These are phyloP conservation scores for Mycoemilia scoparia DNA, from an alignment of 192 early-diverging fungal species.

Conservation along the genomic window DNA sequence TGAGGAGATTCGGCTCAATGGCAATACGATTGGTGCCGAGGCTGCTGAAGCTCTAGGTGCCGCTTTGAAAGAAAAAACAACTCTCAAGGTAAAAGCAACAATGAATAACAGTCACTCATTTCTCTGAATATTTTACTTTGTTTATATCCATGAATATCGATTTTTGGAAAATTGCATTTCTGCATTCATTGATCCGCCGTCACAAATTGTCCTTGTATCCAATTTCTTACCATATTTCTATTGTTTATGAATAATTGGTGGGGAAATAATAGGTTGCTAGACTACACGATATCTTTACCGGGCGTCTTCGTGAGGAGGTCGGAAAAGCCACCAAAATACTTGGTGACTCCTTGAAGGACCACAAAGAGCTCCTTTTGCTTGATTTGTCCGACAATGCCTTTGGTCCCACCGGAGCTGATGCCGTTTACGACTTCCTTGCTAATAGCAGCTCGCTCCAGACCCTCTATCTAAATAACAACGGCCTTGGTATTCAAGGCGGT, in stretches of 20 bases:
- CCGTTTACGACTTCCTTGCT: constrained; percentile 67
- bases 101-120: background rate
- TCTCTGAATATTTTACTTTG: background rate
- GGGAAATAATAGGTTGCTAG: constrained; percentile 45
- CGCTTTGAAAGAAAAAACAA: constrained; percentile 43
- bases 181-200: no score
- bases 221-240: constrained; percentile 5
- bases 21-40: constrained; percentile 87
- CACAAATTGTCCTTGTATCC: no score
- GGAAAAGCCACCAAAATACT: constrained; percentile 64
- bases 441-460: constrained; percentile 63
- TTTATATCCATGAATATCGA: background rate
- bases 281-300: constrained; percentile 86
- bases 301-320: constrained; percentile 78
- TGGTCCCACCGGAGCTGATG: constrained; percentile 81
- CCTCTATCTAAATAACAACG: constrained; percentile 93
- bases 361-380: constrained; percentile 58
- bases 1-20: constrained; percentile 54
- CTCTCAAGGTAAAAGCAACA: constrained; percentile 44
- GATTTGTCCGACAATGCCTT: constrained; percentile 95
- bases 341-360: constrained; percentile 64
- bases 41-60: constrained; percentile 62
- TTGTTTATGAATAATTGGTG: background rate
- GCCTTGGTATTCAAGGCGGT: constrained; percentile 82
- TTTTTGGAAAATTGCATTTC: background rate